Conservation (phyloP, 176 grass and related monocot species). For the Eragrostis nindensis region DNA sequence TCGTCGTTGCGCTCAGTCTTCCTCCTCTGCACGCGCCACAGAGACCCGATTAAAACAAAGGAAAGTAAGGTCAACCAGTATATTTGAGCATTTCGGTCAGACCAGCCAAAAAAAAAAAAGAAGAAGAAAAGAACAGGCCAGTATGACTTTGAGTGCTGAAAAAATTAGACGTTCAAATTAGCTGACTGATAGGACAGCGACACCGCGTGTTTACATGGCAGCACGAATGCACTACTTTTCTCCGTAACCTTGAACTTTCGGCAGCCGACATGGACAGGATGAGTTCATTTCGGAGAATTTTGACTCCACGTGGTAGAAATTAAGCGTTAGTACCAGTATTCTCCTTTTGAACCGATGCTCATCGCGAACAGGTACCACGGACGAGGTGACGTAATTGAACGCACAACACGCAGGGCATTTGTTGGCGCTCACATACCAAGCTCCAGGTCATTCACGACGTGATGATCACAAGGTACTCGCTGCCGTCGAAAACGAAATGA, state of each 20-base stretch:
- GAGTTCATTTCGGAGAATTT: not conserved
- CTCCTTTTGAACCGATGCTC: not conserved
- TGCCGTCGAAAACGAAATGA: not conserved
- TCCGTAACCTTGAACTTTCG: not conserved
- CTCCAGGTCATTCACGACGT: not conserved
- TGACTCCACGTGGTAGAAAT: not conserved
- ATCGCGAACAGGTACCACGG: not conserved
- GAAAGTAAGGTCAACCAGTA: not conserved
- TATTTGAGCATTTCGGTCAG: not conserved
- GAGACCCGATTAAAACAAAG: not conserved
- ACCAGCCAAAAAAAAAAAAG: too few species aligned
- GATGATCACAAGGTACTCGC: not conserved
- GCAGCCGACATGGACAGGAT: not conserved
- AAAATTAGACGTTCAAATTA: not conserved
- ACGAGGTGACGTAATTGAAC: not conserved
- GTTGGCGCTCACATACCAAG: not conserved
- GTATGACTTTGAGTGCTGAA: not conserved
- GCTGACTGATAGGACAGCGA: not conserved
- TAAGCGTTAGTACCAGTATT: too few species aligned
- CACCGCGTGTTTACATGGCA: not conserved
- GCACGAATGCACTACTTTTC: not conserved
- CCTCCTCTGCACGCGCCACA: constrained; percentile 24
- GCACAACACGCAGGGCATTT: not conserved
- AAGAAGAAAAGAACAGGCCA: too few species aligned
- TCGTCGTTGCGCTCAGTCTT: constrained; percentile 9